Base-by-base conservation (phyloP, 176 grass and related monocot species). In the Tillandsia fasciculata region DNA sequence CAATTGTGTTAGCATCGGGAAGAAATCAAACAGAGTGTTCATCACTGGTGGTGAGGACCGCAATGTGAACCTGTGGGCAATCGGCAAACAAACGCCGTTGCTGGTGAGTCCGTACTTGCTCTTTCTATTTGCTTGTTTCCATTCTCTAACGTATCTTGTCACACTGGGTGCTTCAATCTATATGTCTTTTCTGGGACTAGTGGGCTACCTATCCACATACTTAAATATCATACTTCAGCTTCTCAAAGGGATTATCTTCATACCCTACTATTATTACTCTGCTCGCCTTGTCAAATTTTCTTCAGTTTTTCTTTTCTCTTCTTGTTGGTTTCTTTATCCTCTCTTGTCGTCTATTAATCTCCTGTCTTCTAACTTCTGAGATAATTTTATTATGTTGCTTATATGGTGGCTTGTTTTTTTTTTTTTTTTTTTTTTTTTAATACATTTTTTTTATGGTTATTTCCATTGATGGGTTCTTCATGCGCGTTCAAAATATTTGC, bases 51-150 rank as follows among this genome's bases (percentile, higher is more conserved):
- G 94, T 33, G 83, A 74, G 51, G 94, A 99, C 48, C 72, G 82
- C 47, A 99, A 90, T 63, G 84, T 99, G 51, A 93, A 99, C 52
- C 67, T 93, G 50, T 99, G 94, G 94, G 84, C 94, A 24, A 84
- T 99, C 64, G 79, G 89, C 69, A 89, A 90, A 70, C 79, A 85
- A 61, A 87, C 84, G 20, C 89, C 94, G 42, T 75, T 87, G 63
- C 77, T 82, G 94, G 94, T 99, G 49, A 77, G 74, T 64, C 10
- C 26, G 53, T 51, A 69, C 20, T 79, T 23, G 56, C 1, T 9
- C 22, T 61, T 61, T 61, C 33, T 42, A 42, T 42, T 42, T 42
- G 33, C 33, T 7, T 42, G 33, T 42, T 42, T 42, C 33, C 33
- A 42, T 42, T 42, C 33, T 42, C 33, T 42, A 42, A 42, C 8